Base-by-base conservation (phyloP, 2,329 filamentous ascomycete species). In the Ilyonectria robusta region DNA sequence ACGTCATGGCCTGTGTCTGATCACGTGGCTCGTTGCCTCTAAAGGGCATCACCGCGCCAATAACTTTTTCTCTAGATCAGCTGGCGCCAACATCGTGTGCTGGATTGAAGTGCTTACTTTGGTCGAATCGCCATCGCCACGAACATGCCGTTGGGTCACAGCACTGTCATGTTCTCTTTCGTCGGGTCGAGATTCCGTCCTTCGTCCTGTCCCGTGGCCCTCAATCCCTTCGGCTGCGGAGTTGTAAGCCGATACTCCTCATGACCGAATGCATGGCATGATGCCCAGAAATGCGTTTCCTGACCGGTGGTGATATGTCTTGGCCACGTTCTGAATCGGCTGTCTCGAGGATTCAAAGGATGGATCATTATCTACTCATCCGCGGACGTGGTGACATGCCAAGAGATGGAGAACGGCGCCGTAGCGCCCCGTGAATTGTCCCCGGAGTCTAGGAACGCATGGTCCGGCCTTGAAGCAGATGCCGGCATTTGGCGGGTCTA, bases 401-500 rank as follows among this genome's bases (percentile, higher is more conserved):
- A n/a, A 31, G 47, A 7, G 15, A 31, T 26, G 13, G 8, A 50
- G 6, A 50, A 8, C 23, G 15, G 17, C n/a, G 40, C 40, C 40
- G 15, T n/a, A 42, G 15, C 40, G 15, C 31, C 31, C 11, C n/a
- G 17, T 42, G 15, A 42, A 17, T 42, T 13, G 37, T 8, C n/a
- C 44, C 47, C 23, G 23, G 47, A 19, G 6, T 5, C 47, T 8
- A n/a, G 26, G 47, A 50, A 50, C 47, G 47, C 47, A 50, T 50
- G 15, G 47, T 17, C 47, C 15, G 47, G 26, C 17, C 47, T 29
- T 29, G 10, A 31, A 15, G 11, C 47, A 17, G 13, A 19, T 50
- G 26, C 26, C 47, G 47, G 47, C 47, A 50, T 50, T 31, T 31
- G 47, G 23, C 26, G 26, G 47, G 47, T 29, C 21, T 50, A 50